These are phyloP conservation scores for Nigrospora sphaerica DNA, from an alignment of 2,329 filamentous ascomycete species.

Conservation along the genomic window DNA sequence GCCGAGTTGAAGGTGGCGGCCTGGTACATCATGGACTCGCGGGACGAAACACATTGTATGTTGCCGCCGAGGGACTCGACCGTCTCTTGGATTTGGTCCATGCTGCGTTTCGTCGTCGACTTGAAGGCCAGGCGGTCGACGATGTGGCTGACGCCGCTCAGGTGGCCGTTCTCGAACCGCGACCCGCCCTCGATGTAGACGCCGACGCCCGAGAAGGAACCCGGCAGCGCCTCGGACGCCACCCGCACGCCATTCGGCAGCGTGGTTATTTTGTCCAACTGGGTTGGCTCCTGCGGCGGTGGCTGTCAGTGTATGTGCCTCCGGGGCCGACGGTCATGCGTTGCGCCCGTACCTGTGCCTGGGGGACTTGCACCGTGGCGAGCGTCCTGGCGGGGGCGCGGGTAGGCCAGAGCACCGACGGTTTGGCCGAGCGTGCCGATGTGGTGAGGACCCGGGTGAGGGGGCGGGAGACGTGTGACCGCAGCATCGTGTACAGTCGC, in stretches of 20 bases:
- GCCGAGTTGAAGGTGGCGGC: constrained; percentile 94
- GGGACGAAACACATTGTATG: constrained; percentile 91
- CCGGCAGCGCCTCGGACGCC: constrained; percentile 88
- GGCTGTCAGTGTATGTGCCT: too few relatives aligned
- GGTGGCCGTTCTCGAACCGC: constrained; percentile 77
- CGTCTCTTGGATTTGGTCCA: constrained; percentile 80
- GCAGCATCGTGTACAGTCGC: too few relatives aligned
- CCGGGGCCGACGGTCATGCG: background rate
- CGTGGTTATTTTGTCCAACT: constrained; percentile 81
- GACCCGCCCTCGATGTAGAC: constrained; percentile 96
- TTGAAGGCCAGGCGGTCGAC: constrained; percentile 96
- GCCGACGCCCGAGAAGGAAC: constrained; percentile 89
- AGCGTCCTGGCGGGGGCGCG: constrained; percentile 2
- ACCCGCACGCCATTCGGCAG: constrained; percentile 90
- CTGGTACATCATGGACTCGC: constrained; percentile 98
- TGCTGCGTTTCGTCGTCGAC: constrained; percentile 62
- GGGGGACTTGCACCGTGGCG: constrained; percentile 4
- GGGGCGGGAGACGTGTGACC: too few relatives aligned
- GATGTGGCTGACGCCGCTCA: constrained; percentile 91
- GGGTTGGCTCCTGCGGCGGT: constrained; percentile 52
- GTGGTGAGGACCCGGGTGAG: too few relatives aligned
- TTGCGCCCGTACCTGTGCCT: constrained; percentile 2
- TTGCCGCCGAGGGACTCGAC: constrained; percentile 89
- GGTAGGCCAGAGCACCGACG: background rate
- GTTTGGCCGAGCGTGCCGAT: background rate